Conservation (phyloP, 768 basidiomycete species). For the Suillus weaverae region DNA sequence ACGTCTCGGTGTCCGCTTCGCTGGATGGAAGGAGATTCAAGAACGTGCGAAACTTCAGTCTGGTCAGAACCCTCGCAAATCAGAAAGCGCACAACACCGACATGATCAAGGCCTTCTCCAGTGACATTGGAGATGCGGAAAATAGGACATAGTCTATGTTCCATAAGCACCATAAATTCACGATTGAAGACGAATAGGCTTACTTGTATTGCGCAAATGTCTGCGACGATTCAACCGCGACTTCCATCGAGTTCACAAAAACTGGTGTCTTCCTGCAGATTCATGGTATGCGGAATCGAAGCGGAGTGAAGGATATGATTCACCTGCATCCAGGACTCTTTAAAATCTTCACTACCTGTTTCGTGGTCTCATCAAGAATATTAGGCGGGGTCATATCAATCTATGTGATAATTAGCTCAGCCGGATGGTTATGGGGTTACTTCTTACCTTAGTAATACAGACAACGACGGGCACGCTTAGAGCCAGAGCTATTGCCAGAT, state of each 20-base stretch:
- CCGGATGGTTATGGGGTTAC: neutral
- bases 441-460: constrained; percentile 85
- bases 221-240: constrained; percentile 75
- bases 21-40: constrained; percentile 89
- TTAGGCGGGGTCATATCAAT: constrained; percentile 98
- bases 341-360: constrained; percentile 90
- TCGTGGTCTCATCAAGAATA: constrained; percentile 86
- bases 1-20: constrained; percentile 80
- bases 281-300: neutral
- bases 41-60: constrained; percentile 73
- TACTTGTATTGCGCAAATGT: constrained; percentile 75
- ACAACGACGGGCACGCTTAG: constrained; percentile 91
- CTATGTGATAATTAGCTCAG: constrained; percentile 28
- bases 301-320: constrained; percentile 18
- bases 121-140: constrained; percentile 94
- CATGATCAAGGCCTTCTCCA: constrained; percentile 83
- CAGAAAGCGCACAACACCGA: constrained; percentile 32
- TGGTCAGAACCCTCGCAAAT: constrained; percentile 11
- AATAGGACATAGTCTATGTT: constrained; percentile 77
- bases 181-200: constrained; percentile 12
- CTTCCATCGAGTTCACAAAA: constrained; percentile 80
- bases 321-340: constrained; percentile 91
- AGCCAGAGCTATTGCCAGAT: constrained; percentile 91
- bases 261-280: constrained; percentile 70
- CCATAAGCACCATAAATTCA: constrained; percentile 7